These are phyloP conservation scores for Apophysomyces variabilis DNA, from an alignment of 371 early-diverging fungal species.

Conservation along the genomic window DNA sequence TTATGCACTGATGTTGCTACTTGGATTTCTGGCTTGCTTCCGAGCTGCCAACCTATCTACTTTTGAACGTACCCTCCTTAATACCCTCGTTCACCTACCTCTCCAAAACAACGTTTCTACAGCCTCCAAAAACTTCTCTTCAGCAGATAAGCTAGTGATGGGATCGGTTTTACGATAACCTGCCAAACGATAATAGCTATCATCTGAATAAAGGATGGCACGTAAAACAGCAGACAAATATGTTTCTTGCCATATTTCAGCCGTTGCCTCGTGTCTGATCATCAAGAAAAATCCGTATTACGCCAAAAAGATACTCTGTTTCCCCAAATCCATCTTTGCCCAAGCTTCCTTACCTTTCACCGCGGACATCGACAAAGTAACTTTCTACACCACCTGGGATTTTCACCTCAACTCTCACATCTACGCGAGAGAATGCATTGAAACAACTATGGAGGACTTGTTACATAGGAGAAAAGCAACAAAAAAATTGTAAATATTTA, in stretches of 20 bases:
- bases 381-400: conserved; percentile 97
- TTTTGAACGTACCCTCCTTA: background rate
- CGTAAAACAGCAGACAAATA: conserved; percentile 87
- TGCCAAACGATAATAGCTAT: conserved; percentile 80
- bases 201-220: conserved; percentile 88
- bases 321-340: background rate
- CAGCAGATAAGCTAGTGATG: conserved; percentile 71
- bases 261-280: conserved; percentile 71
- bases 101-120: conserved; percentile 84
- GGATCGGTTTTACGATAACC: conserved; percentile 91
- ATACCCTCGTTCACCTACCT: conserved; percentile 37
- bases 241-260: conserved; percentile 90
- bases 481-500: background rate
- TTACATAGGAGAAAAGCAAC: background rate
- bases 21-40: conserved; percentile 92
- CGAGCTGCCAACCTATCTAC: conserved; percentile 86
- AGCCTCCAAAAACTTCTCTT: conserved; percentile 84
- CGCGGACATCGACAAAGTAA: conserved; percentile 83
- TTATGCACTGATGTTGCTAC: conserved; percentile 88
- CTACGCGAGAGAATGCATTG: conserved; percentile 95
- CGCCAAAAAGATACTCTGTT: background rate
- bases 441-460: conserved; percentile 70
- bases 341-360: conserved; percentile 58
- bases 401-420: conserved; percentile 96
- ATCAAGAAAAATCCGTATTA: background rate